Evolutionary conservation across 257 asterid species (phyloP), one percentile per base, ranked within the genome.

Genomic region (Euphrasia confusa): DNA sequence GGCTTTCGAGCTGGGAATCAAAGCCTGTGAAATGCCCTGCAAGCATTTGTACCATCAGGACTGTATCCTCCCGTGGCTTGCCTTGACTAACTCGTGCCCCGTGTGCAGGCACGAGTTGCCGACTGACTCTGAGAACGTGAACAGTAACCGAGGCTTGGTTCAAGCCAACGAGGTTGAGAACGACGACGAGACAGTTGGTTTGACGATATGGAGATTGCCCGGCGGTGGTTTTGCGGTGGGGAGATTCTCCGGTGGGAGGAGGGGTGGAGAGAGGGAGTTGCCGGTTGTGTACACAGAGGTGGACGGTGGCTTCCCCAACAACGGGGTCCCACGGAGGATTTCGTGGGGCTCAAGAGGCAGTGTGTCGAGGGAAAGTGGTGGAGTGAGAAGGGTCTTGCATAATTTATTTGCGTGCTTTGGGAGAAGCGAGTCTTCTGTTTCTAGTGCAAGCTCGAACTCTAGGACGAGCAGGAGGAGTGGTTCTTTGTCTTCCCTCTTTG

Each of bases 161-260:
- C 81, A 73, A 2, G 61, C 39, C 15, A 82, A 64, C 39, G 86
- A 71, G 54, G 72, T 66, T 6, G 83, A 68, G 26, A 67, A 63
- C 45, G 87, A 73, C 39, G 94, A 78, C 12, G 94, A 82, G 60
- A 73, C 87, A 4, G 94, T 84, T 55, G 97, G 97, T 13, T 47
- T 89, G 65, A 89, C 97, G 0, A 89, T 89, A 63, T 89, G 97
- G 97, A 79, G 97, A 62, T 67, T 89, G 74, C 97, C 97, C 0
- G 97, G 97, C 2, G 95, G 95, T 26, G 97, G 97, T 44, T 89
- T 86, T 55, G 97, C 97, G 0, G 97, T 89, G 30, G 97, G 97
- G 68, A 77, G 97, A 70, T 86, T 89, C 64, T 64, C 90, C 0
- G 95, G 97, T 7, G 93, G 89, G 50, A 73, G 90, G 69, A 87